Conservation (phyloP, 306 rosid species). For the Trifolium subterraneum region DNA sequence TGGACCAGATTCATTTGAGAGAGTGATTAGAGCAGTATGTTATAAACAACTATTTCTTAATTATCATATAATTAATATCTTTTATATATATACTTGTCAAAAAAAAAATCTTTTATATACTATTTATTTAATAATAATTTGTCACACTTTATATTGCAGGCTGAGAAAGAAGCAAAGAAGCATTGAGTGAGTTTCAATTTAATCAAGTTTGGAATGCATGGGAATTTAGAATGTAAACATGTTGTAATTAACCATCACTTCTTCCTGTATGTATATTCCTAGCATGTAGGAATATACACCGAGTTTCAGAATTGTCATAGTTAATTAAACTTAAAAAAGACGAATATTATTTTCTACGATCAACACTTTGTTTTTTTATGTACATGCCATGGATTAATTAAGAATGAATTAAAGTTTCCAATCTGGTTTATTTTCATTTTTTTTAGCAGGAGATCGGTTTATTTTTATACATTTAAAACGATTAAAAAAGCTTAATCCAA, state of each 20-base stretch:
- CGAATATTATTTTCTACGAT: not conserved
- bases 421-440: not conserved
- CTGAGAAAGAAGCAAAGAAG: slow-evolving; percentile 85
- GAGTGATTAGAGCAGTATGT: slow-evolving; percentile 71
- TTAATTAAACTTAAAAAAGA: not conserved
- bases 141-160: slow-evolving; percentile 54
- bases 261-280: not conserved
- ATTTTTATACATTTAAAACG: slow-evolving; percentile 1
- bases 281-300: not conserved
- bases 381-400: no score
- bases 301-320: not conserved
- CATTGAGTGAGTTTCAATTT: slow-evolving; percentile 51
- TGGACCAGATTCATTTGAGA: slow-evolving; percentile 79
- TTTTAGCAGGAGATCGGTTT: not conserved
- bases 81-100: no score
- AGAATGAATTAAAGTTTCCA: no score
- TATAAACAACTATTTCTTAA: slow-evolving; percentile 1
- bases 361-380: not conserved
- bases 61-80: no score
- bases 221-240: slow-evolving; percentile 7
- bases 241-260: not conserved
- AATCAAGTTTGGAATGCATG: not conserved
- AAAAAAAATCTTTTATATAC: no score
- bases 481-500: slow-evolving; percentile 4
- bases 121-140: not conserved